Conservation (phyloP, 148 eudicot genomes). For the Spergularia marina region DNA sequence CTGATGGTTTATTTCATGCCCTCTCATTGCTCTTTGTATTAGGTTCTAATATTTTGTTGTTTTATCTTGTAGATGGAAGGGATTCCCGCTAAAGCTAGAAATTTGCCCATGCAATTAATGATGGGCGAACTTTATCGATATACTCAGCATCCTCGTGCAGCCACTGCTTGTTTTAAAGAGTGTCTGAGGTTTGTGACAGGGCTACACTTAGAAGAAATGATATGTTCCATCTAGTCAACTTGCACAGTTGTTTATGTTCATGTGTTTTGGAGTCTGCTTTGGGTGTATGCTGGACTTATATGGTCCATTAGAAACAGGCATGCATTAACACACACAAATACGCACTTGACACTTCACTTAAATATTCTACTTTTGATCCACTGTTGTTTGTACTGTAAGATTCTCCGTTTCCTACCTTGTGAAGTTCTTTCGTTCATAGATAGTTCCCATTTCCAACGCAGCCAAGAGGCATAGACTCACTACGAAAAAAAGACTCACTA, state of each 20-base stretch:
- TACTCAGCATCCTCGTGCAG: constrained; percentile 77
- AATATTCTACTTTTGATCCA: not conserved
- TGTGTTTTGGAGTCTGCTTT: not conserved
- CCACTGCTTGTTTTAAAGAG: constrained; percentile 82
- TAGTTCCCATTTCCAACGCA: too few species aligned
- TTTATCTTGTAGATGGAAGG: constrained; percentile 73
- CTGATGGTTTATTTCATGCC: not conserved
- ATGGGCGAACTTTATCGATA: constrained; percentile 87
- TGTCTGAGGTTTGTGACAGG: constrained; percentile 67
- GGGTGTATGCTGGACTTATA: not conserved
- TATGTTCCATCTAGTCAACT: too few species aligned
- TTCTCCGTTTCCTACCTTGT: not conserved
- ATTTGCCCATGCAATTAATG: constrained; percentile 76
- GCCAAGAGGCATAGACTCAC: too few species aligned
- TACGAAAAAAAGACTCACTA: too few species aligned
- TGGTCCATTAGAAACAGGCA: not conserved
- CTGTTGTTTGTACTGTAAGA: not conserved
- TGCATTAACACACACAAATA: not conserved
- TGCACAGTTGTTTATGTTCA: not conserved
- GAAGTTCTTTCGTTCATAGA: not conserved
- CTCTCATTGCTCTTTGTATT: not conserved
- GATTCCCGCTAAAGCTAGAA: constrained; percentile 73
- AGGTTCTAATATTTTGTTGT: constrained; percentile 11
- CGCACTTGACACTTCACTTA: not conserved
- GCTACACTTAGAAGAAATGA: not conserved